These are phyloP conservation scores for Pichia sp. DNA, from an alignment of 1,139 yeast species.

Conservation along the genomic window DNA sequence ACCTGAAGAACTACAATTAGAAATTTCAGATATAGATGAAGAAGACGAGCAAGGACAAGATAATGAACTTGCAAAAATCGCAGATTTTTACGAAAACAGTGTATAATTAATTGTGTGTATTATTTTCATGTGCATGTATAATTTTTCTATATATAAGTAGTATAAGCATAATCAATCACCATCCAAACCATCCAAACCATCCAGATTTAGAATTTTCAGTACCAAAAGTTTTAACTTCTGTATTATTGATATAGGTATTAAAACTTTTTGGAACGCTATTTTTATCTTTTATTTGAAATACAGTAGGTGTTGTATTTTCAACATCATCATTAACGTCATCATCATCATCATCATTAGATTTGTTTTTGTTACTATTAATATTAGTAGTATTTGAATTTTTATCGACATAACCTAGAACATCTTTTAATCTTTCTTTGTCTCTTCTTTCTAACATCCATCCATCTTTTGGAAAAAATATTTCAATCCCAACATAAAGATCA, in stretches of 20 bases:
- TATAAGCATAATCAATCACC: no score
- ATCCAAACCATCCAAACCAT: constrained; percentile 25
- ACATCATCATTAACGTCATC: constrained; percentile 23
- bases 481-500: constrained; percentile 64
- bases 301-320: constrained; percentile 23
- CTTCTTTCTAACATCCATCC: constrained; percentile 69
- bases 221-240: constrained; percentile 23
- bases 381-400: constrained; percentile 18
- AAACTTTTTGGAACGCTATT: constrained; percentile 24
- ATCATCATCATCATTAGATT: constrained; percentile 26
- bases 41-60: constrained; percentile 5
- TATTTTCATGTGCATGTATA: no score
- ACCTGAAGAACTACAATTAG: constrained; percentile 17
- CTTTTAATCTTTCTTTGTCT: constrained; percentile 48
- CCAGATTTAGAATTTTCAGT: constrained; percentile 18
- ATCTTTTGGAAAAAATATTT: constrained; percentile 78
- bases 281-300: constrained; percentile 24
- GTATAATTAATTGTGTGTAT: no score
- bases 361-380: no score
- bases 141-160: no score
- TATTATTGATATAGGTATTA: constrained; percentile 25
- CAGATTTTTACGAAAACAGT: no score
- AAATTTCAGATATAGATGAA: constrained; percentile 25
- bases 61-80: constrained; percentile 4
- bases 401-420: constrained; percentile 45